Conservation (phyloP, 768 basidiomycete genomes). For the Tricholoma bakamatsutake region DNA sequence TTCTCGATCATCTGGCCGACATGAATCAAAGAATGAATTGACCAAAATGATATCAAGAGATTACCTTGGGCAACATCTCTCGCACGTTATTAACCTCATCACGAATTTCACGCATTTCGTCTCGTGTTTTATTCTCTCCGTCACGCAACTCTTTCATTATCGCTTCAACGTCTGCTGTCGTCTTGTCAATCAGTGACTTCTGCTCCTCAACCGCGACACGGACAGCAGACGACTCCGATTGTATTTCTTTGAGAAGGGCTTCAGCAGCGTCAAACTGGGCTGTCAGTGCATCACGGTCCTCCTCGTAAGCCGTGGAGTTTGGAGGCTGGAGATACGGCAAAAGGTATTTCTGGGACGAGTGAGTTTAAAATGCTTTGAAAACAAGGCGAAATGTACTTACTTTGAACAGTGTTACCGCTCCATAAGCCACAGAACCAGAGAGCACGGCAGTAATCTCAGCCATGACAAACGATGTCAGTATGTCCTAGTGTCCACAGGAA, state of each 20-base stretch:
- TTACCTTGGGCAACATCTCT: slow-evolving; percentile 90
- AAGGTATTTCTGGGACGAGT: slow-evolving; percentile 68
- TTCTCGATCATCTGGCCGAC: slow-evolving; percentile 85
- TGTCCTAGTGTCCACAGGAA: slow-evolving; percentile 12
- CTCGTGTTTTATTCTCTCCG: slow-evolving; percentile 70
- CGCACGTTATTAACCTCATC: slow-evolving; percentile 87
- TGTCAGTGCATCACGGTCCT: slow-evolving; percentile 76
- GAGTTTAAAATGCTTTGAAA: background rate
- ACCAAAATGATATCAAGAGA: background rate
- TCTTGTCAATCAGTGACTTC: slow-evolving; percentile 62
- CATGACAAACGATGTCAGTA: slow-evolving; percentile 15
- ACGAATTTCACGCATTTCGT: slow-evolving; percentile 88
- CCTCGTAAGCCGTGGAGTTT: slow-evolving; percentile 80
- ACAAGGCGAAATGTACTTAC: slow-evolving; percentile 42
- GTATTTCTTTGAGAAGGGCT: slow-evolving; percentile 73
- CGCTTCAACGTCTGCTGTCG: slow-evolving; percentile 64
- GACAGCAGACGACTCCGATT: slow-evolving; percentile 68
- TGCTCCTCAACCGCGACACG: slow-evolving; percentile 73
- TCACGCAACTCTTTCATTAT: slow-evolving; percentile 73
- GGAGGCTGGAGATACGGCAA: slow-evolving; percentile 90
- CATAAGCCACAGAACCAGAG: slow-evolving; percentile 80
- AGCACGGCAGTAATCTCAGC: slow-evolving; percentile 86
- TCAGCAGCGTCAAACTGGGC: slow-evolving; percentile 90
- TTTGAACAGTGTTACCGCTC: slow-evolving; percentile 73
- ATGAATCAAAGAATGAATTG: slow-evolving; percentile 2